A percentile compares a stretch with the other conserved stretches of the same genome.
Evolutionary conservation across 2,329 filamentous ascomycete genomes (phyloP).

Genomic region (Didymella segeticola): DNA sequence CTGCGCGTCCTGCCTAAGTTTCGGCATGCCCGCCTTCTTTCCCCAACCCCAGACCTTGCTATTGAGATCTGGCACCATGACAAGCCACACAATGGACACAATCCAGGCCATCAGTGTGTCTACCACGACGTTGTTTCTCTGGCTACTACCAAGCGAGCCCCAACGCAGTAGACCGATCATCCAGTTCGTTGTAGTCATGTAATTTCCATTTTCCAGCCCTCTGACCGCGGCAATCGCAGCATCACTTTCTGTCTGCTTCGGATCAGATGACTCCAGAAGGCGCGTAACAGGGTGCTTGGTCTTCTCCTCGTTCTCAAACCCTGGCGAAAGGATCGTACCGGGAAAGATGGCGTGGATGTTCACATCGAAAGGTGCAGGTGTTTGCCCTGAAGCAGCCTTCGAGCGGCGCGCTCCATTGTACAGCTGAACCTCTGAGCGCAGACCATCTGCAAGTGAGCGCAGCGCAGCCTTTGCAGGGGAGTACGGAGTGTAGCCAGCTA

Average conservation of each 20-base stretch:
- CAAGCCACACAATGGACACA: slow-evolving; percentile 61
- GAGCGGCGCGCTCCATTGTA: slow-evolving; percentile 72
- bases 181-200: slow-evolving; percentile 77
- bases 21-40: slow-evolving; percentile 58
- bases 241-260: slow-evolving; percentile 76
- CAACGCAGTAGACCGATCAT: slow-evolving; percentile 76
- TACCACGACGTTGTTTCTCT: slow-evolving; percentile 59
- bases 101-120: slow-evolving; percentile 64
- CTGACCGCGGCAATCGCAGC: slow-evolving; percentile 74
- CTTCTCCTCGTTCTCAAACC: slow-evolving; percentile 75
- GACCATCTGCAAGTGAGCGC: slow-evolving; percentile 79
- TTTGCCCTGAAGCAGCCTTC: slow-evolving; percentile 33
- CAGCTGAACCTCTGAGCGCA: slow-evolving; percentile 82
- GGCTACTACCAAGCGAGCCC: slow-evolving; percentile 58
- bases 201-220: slow-evolving; percentile 81
- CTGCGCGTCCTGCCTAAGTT: slow-evolving; percentile 35
- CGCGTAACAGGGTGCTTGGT: slow-evolving; percentile 82
- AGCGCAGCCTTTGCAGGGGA: slow-evolving; percentile 85
- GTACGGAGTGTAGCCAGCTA: slow-evolving; percentile 86
- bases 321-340: slow-evolving; percentile 80
- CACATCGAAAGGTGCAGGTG: slow-evolving; percentile 67
- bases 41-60: slow-evolving; percentile 65
- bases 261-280: slow-evolving; percentile 82
- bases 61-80: slow-evolving; percentile 64
- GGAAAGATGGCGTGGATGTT: slow-evolving; percentile 84